phyloP scores from a whole-genome alignment of 2,329 filamentous ascomycete species.

The Uncinocarpus reesii region DNA sequence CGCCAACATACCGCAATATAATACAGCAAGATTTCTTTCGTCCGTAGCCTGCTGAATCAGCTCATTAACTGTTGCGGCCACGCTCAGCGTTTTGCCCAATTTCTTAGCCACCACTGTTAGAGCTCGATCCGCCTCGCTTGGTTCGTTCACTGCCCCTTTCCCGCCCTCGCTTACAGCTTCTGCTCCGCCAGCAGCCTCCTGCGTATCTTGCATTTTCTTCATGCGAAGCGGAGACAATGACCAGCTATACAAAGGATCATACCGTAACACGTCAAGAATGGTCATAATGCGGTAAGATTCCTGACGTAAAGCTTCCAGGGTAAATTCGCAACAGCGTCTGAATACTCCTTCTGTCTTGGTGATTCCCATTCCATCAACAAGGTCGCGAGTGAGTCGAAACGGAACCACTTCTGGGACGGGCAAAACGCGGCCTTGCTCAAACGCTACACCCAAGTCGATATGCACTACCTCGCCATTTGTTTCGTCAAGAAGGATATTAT shows the following conservation, averaged over 20 bases:
- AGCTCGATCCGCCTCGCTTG: conserved; percentile 78
- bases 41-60: conserved; percentile 93
- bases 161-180: conserved; percentile 26
- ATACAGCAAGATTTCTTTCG: conserved; percentile 77
- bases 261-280: conserved; percentile 91
- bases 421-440: conserved; percentile 90
- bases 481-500: conserved; percentile 90
- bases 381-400: conserved; percentile 85
- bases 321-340: conserved; percentile 96
- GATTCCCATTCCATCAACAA: conserved; percentile 94
- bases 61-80: conserved; percentile 91
- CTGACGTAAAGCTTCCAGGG: conserved; percentile 83
- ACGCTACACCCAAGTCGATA: conserved; percentile 93
- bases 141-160: conserved; percentile 42
- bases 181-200: conserved; percentile 35
- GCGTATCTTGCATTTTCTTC: conserved; percentile 54
- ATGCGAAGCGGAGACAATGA: conserved; percentile 64
- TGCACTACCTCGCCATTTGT: conserved; percentile 89
- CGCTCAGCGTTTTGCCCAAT: conserved; percentile 83
- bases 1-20: conserved; percentile 62
- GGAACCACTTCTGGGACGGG: conserved; percentile 92
- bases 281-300: conserved; percentile 98
- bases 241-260: conserved; percentile 95
- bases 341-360: conserved; percentile 94
- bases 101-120: conserved; percentile 94